phyloP scores from a whole-genome alignment of 768 basidiomycete species.

The Lactarius deliciosus region DNA sequence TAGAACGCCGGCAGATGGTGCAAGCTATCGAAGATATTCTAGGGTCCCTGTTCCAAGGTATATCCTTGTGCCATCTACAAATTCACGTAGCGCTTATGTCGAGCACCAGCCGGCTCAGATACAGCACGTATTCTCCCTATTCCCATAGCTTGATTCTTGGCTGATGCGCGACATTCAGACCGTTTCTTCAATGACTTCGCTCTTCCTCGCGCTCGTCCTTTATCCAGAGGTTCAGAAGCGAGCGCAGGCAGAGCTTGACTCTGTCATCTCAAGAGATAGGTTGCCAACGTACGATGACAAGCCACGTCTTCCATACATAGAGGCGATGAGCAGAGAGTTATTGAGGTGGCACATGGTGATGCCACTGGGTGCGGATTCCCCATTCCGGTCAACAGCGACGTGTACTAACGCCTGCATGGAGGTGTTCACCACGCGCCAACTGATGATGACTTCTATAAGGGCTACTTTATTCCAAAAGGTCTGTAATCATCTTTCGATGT shows the following conservation, averaged over 20 bases:
- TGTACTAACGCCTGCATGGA: not conserved
- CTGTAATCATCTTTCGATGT: not conserved
- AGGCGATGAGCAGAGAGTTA: conserved; percentile 32
- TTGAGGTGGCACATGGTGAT: conserved; percentile 30
- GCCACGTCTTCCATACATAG: conserved; percentile 31
- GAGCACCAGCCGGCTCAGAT: not conserved
- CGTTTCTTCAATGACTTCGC: conserved; percentile 8
- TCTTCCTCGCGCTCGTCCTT: conserved; percentile 17
- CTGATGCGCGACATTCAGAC: not conserved
- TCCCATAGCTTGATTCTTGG: not conserved
- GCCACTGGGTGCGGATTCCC: conserved; percentile 11
- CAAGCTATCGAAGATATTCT: not conserved
- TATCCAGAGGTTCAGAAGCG: conserved; percentile 21
- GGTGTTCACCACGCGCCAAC: conserved; percentile 29
- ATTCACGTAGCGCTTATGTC: not conserved
- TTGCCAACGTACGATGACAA: conserved; percentile 35
- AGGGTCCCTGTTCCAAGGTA: conserved; percentile 13
- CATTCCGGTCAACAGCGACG: no score
- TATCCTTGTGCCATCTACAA: not conserved
- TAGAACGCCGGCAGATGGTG: not conserved
- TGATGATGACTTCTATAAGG: no score
- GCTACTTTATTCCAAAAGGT: conserved; percentile 35
- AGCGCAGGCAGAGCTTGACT: conserved; percentile 34
- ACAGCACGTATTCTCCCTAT: not conserved
- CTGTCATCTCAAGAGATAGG: conserved; percentile 31